Base-by-base conservation (phyloP, 352 stramenopile genomes). In the Pythium diclinum region DNA sequence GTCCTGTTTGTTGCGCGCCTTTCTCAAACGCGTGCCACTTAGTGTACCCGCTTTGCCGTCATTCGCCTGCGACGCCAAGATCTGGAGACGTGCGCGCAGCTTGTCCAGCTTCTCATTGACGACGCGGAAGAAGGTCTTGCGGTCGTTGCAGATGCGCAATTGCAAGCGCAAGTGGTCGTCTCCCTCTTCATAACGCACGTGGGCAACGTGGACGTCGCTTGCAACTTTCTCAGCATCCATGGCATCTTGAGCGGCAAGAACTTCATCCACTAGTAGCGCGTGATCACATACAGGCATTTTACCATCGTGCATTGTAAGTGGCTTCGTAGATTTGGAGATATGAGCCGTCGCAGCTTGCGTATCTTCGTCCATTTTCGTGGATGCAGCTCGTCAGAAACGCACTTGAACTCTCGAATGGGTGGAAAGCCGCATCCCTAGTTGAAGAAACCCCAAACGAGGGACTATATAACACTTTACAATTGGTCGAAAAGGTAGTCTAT, bases 81-180 rank as follows among this genome's bases (percentile, higher is more conserved):
- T 61, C 71, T 88, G 75, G 55, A 91, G 54, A n/a, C 82, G 82
- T 33, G 78, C 67, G 55, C 79, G 77, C 19, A 91, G 59, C 52
- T 85, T 87, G 40, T 83, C 75, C 30, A 87, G 60, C 38, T 70
- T 78, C 56, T 91, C 82, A 13, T 36, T 33, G 6, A 64, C 61
- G 1, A 65, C 55, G 4, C 82, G 77, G 25, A 69, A 79, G 59
- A 89, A 87, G 2, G 67, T 82, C 68, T 84, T 85, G 59, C 52
- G 72, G 55, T 89, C 80, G 42, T 77, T 54, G 13, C 63, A 68
- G 30, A 91, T 71, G 38, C 63, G 60, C 46, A 91, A 36, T 46
- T 78, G 75, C 57, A 91, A 70, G 10, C 36, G 72, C 21, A 91
- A 65, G 54, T 89, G 83, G 56, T 79, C 63, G 9, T 85, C 76